Evolutionary conservation across 768 basidiomycete species (phyloP).

Genomic region (Sporobolomyces roseus): DNA sequence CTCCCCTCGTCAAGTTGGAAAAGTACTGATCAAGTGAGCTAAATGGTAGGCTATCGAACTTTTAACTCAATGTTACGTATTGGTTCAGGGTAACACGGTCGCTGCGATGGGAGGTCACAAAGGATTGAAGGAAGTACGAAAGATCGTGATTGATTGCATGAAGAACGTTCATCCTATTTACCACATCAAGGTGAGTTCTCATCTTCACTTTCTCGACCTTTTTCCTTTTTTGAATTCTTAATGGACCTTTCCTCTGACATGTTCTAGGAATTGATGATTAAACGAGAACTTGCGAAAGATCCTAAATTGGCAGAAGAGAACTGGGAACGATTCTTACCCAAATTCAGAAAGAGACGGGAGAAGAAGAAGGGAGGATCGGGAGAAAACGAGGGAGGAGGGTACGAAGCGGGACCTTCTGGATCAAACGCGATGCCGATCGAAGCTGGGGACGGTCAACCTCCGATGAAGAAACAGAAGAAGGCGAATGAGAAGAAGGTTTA

Average conservation of each 20-base stretch:
- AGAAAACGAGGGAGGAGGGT: slow-evolving; percentile 3
- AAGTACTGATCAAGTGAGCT: not conserved
- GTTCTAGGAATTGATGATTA: slow-evolving; percentile 89
- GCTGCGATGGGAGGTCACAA: slow-evolving; percentile 97
- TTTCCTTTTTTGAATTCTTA: not conserved
- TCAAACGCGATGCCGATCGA: slow-evolving; percentile 57
- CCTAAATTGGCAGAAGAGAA: slow-evolving; percentile 88
- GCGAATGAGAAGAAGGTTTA: slow-evolving; percentile 73
- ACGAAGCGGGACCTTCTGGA: slow-evolving; percentile 29
- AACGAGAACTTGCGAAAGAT: slow-evolving; percentile 94
- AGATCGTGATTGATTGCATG: slow-evolving; percentile 99
- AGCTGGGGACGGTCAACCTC: slow-evolving; percentile 68
- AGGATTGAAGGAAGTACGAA: slow-evolving; percentile 87
- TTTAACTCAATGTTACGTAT: slow-evolving; percentile 89
- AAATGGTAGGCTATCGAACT: slow-evolving; percentile 84
- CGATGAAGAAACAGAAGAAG: slow-evolving; percentile 95
- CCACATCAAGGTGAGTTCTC: slow-evolving; percentile 73
- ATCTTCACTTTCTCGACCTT: slow-evolving; percentile 13
- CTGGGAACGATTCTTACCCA: slow-evolving; percentile 96
- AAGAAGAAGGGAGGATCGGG: slow-evolving; percentile 64
- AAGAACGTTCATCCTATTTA: slow-evolving; percentile 99
- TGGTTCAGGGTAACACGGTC: slow-evolving; percentile 97
- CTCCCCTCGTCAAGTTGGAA: not conserved
- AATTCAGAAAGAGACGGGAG: slow-evolving; percentile 88
- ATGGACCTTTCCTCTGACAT: not conserved